Evolutionary conservation across 805 yeast species (phyloP), one percentile per base, ranked within the genome.

Genomic region (Hanseniaspora meyeri): DNA sequence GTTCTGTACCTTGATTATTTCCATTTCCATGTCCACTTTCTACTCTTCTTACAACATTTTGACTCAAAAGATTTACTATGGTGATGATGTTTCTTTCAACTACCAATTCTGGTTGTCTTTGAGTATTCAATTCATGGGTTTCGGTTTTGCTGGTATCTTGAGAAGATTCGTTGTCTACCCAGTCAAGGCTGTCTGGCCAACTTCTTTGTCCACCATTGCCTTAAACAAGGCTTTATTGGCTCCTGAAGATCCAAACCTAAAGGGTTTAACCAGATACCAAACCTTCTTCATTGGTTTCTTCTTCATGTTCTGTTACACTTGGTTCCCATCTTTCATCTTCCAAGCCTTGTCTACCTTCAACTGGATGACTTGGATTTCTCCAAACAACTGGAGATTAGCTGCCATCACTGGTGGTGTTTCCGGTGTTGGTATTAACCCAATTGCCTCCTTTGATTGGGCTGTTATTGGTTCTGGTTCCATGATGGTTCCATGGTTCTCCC

Each of bases 241-340:
- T 24, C 65, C 66, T 4, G 76, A 74, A 60, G 65, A 64, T 51
- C 70, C 66, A 51, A 60, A 36, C 49, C 62, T 66, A 47, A 60
- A 68, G 52, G 74, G 74, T 52, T 62, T 69, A 42, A 53, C 70
- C 37, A 64, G 82, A 55, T 75, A 73, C 61, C 69, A 66, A 55
- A 76, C 80, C 61, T 82, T 82, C 67, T 59, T 72, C 34, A 54
- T 70, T 39, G 72, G 72, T 2, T 71, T 78, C 54, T 50, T 61
- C 16, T 65, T 68, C n/a, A 65, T 74, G 27, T 81, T 81, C 61
- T 59, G 74, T 3, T 83, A 82, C 77, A 79, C 79, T 63, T 82
- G 84, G 81, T 68, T 84, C 60, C 87, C 88, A 3, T 84, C 82
- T 56, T 82, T 72, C 63, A 70, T 85, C 27, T 82, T 82, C 69